Conservation (phyloP, 2,329 filamentous ascomycete genomes). For the Cladosporium sp. region DNA sequence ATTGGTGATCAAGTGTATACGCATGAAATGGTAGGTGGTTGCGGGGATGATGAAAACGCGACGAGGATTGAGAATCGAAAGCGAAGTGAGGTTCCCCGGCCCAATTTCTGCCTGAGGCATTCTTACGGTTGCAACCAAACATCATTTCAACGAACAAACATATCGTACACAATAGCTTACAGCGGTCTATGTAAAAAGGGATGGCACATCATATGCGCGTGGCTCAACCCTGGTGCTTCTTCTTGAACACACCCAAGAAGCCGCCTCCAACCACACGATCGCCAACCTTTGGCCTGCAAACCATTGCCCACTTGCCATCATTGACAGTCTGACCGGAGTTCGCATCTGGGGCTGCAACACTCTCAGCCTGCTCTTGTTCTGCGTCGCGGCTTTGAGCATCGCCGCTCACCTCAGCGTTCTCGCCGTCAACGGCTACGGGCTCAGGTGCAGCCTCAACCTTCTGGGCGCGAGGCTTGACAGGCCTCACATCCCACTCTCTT, state of each 20-base stretch:
- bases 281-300: conserved; percentile 44
- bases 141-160: neutral
- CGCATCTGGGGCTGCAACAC: neutral
- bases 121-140: neutral
- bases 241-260: conserved; percentile 40
- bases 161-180: neutral
- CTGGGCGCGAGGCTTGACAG: conserved; percentile 42
- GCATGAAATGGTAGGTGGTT: neutral
- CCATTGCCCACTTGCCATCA: conserved; percentile 30
- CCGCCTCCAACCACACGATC: conserved; percentile 40
- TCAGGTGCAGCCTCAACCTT: neutral
- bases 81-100: neutral
- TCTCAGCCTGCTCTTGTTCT: neutral
- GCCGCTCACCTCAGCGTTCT: neutral
- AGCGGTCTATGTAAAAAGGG: neutral
- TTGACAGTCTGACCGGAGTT: neutral
- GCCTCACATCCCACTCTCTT: conserved; percentile 64
- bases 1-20: neutral
- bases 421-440: neutral
- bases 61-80: neutral
- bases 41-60: neutral
- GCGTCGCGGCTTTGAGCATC: neutral
- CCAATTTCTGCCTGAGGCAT: neutral
- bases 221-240: conserved; percentile 20
- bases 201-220: neutral